Evolutionary conservation across 2,329 filamentous ascomycete species (phyloP).

Genomic region (Aspergillus fumigatus): DNA sequence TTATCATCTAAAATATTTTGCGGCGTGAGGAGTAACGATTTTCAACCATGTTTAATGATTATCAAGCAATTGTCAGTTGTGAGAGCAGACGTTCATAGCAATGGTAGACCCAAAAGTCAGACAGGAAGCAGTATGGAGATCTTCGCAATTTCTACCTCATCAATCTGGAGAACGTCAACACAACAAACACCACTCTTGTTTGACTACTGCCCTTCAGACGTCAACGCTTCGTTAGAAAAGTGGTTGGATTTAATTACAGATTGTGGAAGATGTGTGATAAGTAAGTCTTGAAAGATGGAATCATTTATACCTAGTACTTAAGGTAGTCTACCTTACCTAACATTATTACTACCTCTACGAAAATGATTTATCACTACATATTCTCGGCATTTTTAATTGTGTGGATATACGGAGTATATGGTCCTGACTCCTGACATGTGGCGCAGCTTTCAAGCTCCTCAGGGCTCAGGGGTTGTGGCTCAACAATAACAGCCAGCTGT

Average conservation of each 20-base stretch:
- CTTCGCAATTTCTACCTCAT: neutral
- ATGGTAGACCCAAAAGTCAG: neutral
- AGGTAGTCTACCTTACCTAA: too few relatives aligned
- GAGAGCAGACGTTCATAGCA: neutral
- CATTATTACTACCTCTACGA: too few relatives aligned
- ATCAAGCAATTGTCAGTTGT: neutral
- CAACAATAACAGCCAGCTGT: conserved; percentile 26
- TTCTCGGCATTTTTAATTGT: conserved; percentile 14
- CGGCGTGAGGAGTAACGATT: conserved; percentile 19
- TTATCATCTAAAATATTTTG: conserved; percentile 15
- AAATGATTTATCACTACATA: neutral
- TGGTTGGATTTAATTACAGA: neutral
- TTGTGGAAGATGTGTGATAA: neutral
- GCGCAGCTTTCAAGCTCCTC: conserved; percentile 21
- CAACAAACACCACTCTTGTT: neutral
- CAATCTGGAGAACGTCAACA: neutral
- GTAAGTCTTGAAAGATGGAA: neutral
- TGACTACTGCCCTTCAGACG: neutral
- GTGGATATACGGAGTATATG: conserved; percentile 5
- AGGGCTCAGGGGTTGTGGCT: conserved; percentile 31
- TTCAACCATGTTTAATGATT: conserved; percentile 8
- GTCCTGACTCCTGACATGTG: conserved; percentile 13
- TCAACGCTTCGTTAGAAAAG: neutral
- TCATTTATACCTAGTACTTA: too few relatives aligned
- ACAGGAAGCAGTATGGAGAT: neutral